These are phyloP conservation scores for Circinella umbellata DNA, from an alignment of 371 early-diverging fungal species.

Conservation along the genomic window DNA sequence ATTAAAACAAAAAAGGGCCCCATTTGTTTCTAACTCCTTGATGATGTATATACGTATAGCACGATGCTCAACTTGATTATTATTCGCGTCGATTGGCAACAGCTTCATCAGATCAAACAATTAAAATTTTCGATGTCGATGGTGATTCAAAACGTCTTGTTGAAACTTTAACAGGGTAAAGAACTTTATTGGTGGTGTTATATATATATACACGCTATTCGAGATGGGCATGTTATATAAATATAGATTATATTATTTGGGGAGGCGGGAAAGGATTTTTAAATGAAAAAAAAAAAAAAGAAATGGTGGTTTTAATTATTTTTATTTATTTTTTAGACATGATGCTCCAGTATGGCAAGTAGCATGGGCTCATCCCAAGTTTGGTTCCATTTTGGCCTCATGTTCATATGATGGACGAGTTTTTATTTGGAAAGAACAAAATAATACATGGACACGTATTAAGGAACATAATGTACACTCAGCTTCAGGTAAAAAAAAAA, in stretches of 20 bases:
- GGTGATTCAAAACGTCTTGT: constrained; percentile 80
- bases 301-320: no score
- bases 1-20: background rate
- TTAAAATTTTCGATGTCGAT: constrained; percentile 91
- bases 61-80: constrained; percentile 98
- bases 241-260: background rate
- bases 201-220: no score
- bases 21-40: background rate
- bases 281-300: no score
- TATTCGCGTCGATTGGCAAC: constrained; percentile 97
- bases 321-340: constrained; percentile 60
- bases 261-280: no score
- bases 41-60: constrained; percentile 58
- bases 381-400: constrained; percentile 93
- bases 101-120: constrained; percentile 95
- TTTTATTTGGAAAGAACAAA: constrained; percentile 93
- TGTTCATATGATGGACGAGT: constrained; percentile 96
- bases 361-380: constrained; percentile 99
- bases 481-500: constrained; percentile 89
- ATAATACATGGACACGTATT: constrained; percentile 85
- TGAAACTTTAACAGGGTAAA: constrained; percentile 80
- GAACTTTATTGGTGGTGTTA: constrained; percentile 4
- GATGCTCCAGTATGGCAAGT: constrained; percentile 99
- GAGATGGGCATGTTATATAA: no score
- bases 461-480: constrained; percentile 90